Percentiles rank a stretch among this genome's conserved stretches.
Evolutionary conservation across 805 yeast species (phyloP).

Genomic region (Candida khao-thaluensis): DNA sequence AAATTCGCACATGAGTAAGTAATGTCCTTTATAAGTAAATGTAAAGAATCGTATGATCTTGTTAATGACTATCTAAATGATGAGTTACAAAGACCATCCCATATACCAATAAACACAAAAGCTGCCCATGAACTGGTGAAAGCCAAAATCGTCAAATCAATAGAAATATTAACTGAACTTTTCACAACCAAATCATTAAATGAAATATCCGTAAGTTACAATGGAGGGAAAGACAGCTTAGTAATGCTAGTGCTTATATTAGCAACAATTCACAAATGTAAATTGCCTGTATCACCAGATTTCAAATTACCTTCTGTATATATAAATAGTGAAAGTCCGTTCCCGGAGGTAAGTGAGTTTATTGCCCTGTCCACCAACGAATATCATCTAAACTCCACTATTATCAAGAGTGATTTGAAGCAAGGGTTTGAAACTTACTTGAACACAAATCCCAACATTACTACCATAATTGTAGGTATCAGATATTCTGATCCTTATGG

Average conservation of each 20-base stretch:
- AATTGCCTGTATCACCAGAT: slow-evolving; percentile 20
- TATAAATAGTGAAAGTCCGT: slow-evolving; percentile 72
- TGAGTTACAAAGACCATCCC: slow-evolving; percentile 16
- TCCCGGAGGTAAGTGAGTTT: slow-evolving; percentile 67
- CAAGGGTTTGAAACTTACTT: slow-evolving; percentile 70
- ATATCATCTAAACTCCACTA: slow-evolving; percentile 54
- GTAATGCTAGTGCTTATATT: slow-evolving; percentile 78
- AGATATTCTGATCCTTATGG: slow-evolving; percentile 89
- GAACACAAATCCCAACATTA: slow-evolving; percentile 47
- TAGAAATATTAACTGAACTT: slow-evolving; percentile 26
- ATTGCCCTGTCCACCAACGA: slow-evolving; percentile 51
- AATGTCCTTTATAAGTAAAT: slow-evolving; percentile 18
- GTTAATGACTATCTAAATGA: slow-evolving; percentile 32
- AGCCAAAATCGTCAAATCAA: slow-evolving; percentile 24
- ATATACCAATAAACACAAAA: not conserved
- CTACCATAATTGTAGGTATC: slow-evolving; percentile 83
- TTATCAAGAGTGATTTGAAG: slow-evolving; percentile 52
- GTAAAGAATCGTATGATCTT: slow-evolving; percentile 33
- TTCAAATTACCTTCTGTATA: slow-evolving; percentile 60
- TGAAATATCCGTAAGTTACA: slow-evolving; percentile 78
- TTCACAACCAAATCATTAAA: slow-evolving; percentile 30
- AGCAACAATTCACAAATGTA: slow-evolving; percentile 40
- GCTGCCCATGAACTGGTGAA: slow-evolving; percentile 19
- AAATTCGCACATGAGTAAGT: not conserved
- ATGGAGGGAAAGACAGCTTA: slow-evolving; percentile 96